phyloP scores from a whole-genome alignment of 2,329 filamentous ascomycete species.

The Diaporthe amygdali region DNA sequence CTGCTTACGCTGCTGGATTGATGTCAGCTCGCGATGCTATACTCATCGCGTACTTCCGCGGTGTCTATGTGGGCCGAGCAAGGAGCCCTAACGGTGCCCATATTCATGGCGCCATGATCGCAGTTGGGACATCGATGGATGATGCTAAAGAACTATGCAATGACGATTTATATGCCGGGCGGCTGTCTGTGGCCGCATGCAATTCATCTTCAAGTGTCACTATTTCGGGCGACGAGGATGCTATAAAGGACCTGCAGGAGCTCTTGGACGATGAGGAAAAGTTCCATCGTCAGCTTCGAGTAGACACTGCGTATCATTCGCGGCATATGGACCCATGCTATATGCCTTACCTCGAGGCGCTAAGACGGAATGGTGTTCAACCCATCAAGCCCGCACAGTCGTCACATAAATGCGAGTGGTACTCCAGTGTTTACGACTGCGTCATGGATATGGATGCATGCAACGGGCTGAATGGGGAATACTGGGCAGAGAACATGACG shows the following conservation, averaged over 20 bases:
- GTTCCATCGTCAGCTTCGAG: conserved; percentile 37
- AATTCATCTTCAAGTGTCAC: conserved; percentile 36
- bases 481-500: conserved; percentile 28
- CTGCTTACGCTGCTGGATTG: conserved; percentile 15
- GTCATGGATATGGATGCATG: conserved; percentile 25
- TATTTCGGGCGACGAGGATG: conserved; percentile 34
- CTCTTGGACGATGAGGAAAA: conserved; percentile 31
- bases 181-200: conserved; percentile 31
- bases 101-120: too few species aligned
- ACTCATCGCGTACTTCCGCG: conserved; percentile 30
- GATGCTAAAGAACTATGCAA: too few species aligned
- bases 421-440: conserved; percentile 28
- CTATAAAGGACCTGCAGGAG: conserved; percentile 31
- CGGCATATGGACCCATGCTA: conserved; percentile 39
- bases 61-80: not conserved
- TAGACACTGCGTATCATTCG: conserved; percentile 47
- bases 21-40: conserved; percentile 29
- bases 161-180: too few species aligned
- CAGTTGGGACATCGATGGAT: too few species aligned
- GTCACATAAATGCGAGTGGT: too few species aligned
- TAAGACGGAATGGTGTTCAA: too few species aligned
- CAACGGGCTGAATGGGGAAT: conserved; percentile 16
- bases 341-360: too few species aligned
- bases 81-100: too few species aligned
- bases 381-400: too few species aligned